Evolutionary conservation across 129 eudicot species (phyloP).

Genomic region (Apium graveolens): DNA sequence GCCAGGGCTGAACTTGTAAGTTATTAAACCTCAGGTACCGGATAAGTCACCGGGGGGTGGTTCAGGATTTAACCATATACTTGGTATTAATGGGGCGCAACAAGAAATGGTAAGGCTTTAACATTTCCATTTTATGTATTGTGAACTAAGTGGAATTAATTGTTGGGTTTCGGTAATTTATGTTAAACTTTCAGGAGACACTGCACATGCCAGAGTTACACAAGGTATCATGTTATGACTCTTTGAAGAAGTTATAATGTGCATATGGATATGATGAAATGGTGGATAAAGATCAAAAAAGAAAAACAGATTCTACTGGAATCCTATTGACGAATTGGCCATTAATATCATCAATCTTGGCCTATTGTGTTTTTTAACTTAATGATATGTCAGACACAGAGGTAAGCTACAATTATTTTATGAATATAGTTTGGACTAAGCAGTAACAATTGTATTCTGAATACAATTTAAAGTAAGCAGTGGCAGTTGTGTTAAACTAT

Average conservation of each 20-base stretch:
- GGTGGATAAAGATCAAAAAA: conserved; percentile 14
- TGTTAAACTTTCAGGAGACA: conserved; percentile 45
- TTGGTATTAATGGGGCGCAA: too few relatives aligned
- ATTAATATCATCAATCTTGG: conserved; percentile 73
- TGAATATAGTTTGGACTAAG: neutral
- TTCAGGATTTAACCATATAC: too few relatives aligned
- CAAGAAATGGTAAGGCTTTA: too few relatives aligned
- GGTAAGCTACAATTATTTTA: conserved; percentile 25
- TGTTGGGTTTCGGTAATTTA: neutral
- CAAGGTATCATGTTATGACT: conserved; percentile 8
- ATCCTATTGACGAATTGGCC: conserved; percentile 86
- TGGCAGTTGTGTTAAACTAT: neutral
- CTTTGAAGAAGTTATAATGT: conserved; percentile 38
- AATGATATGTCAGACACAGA: conserved; percentile 86
- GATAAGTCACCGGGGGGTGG: too few relatives aligned
- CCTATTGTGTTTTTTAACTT: conserved; percentile 72
- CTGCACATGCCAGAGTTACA: conserved; percentile 48
- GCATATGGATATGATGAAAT: conserved; percentile 9
- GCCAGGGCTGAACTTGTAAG: too few relatives aligned
- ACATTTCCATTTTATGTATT: too few relatives aligned
- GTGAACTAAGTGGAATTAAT: too few relatives aligned
- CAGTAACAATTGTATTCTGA: neutral
- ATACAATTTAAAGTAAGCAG: neutral
- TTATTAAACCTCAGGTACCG: too few relatives aligned
- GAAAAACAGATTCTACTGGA: conserved; percentile 5